These are phyloP conservation scores for Acacia confusa DNA, from an alignment of 306 rosid genomes.

Conservation along the genomic window DNA sequence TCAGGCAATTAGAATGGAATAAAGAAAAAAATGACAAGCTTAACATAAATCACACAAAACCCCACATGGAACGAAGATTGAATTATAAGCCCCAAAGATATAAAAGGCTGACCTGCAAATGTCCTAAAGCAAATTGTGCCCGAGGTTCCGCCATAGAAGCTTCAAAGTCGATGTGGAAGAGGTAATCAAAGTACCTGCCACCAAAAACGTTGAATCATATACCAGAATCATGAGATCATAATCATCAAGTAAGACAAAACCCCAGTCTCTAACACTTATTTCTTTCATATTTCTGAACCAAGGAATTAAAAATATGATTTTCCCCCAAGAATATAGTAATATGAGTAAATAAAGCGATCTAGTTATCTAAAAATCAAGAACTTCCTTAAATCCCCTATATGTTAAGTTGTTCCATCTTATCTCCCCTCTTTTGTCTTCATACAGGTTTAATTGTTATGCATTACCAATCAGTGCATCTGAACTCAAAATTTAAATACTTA, in stretches of 20 bases:
- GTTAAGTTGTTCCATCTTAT: slow-evolving; percentile 12
- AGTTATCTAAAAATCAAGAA: slow-evolving; percentile 14
- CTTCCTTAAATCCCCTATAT: not conserved
- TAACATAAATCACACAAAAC: not conserved
- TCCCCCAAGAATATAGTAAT: not conserved
- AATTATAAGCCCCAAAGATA: not conserved
- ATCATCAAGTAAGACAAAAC: not conserved
- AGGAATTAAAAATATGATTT: slow-evolving; percentile 2
- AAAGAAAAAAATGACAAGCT: not conserved
- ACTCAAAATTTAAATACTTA: not conserved
- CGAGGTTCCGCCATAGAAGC: slow-evolving; percentile 93
- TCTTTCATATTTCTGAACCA: slow-evolving; percentile 11
- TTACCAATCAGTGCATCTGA: slow-evolving; percentile 20
- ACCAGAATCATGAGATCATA: slow-evolving; percentile 1
- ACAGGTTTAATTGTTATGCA: slow-evolving; percentile 18
- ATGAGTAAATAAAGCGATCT: slow-evolving; percentile 18
- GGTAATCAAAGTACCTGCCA: slow-evolving; percentile 86
- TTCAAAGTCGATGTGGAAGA: slow-evolving; percentile 83
- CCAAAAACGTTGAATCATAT: slow-evolving; percentile 16
- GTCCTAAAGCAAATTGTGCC: slow-evolving; percentile 78
- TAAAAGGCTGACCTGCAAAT: slow-evolving; percentile 65
- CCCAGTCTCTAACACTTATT: not conserved
- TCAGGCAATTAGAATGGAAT: not conserved
- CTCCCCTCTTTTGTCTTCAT: slow-evolving; percentile 13
- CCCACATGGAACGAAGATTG: not conserved